Base-by-base conservation (phyloP, 495 filamentous ascomycete genomes). In the Bryoglossum gracile region DNA sequence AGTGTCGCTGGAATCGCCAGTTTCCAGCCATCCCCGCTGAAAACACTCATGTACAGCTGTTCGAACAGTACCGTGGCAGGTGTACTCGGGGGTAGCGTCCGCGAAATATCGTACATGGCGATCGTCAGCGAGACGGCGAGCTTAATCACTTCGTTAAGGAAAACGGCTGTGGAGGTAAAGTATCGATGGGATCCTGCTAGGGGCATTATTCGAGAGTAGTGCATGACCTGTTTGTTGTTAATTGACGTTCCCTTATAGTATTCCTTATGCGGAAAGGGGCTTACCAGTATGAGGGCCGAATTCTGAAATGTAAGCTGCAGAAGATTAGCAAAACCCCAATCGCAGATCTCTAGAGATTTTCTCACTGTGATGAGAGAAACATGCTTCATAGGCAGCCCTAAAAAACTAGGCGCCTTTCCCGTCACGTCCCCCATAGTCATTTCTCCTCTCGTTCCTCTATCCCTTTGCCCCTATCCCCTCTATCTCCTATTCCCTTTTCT, bases 21-120 rank as follows among this genome's bases (percentile, higher is more conserved):
- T 65, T 96, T 96, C 92, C 92, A 98, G 57, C 87, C 87, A 56
- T 98, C 92, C n/a, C 84, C 82, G 2, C 85, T 83, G 61, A 96
- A 95, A 0, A 95, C 82, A 11, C 84, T 78, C 38, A 72, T 77
- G 55, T 77, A 82, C n/a, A 97, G 78, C 53, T 86, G 81, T 52
- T 78, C 78, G 65, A 94, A 82, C 18, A 95, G 75, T 18, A 84
- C 81, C 2, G 86, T 85, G 21, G 83, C 82, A 8, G 91, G 84
- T 40, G 87, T 83, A 4, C 83, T 81, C 4, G 87, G 79, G 9
- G 86, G 79, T 14, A 85, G 72, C 25, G 78, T 81, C 58, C 77
- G 74, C 23, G 87, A 87, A 42, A 86, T 85, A 58, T 96, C 89
- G 71, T 89, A 88, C 44, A 94, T 73, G 3, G 89, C 84, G 59